These are phyloP conservation scores for Thielaviopsis ethacetica DNA, from an alignment of 2,329 filamentous ascomycete species.

Conservation along the genomic window DNA sequence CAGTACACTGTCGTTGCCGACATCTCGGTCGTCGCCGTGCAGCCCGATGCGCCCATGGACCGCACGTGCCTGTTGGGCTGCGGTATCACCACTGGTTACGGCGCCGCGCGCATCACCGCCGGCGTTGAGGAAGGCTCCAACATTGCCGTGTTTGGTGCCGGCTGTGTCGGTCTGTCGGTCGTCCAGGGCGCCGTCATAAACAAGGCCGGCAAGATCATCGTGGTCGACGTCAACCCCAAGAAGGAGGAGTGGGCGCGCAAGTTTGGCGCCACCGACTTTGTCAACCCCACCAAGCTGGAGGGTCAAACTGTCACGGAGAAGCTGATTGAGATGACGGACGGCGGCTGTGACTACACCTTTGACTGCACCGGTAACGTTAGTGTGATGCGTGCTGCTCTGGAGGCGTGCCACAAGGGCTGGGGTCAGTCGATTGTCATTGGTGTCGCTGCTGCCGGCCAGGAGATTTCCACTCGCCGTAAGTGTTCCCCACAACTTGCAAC, in stretches of 20 bases:
- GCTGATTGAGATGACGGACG: conserved; percentile 93
- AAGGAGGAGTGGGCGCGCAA: conserved; percentile 90
- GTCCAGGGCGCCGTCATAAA: conserved; percentile 85
- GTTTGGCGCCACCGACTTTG: conserved; percentile 93
- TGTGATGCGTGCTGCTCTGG: conserved; percentile 88
- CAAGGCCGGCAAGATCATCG: conserved; percentile 62
- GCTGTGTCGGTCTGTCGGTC: conserved; percentile 88
- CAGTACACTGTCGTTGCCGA: conserved; percentile 98
- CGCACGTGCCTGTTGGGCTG: conserved; percentile 90
- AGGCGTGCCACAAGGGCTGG: conserved; percentile 99
- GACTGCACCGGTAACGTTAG: conserved; percentile 96
- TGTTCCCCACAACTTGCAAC: conserved; percentile 17
- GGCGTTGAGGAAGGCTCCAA: conserved; percentile 80
- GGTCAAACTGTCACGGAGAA: conserved; percentile 76
- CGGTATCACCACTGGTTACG: conserved; percentile 97
- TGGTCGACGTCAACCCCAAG: conserved; percentile 59
- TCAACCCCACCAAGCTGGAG: conserved; percentile 72
- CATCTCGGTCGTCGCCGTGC: conserved; percentile 92
- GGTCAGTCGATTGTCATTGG: conserved; percentile 96
- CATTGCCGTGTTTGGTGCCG: conserved; percentile 84
- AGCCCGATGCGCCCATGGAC: conserved; percentile 83
- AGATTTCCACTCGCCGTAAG: conserved; percentile 86
- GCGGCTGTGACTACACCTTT: conserved; percentile 96
- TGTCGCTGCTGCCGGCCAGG: conserved; percentile 88
- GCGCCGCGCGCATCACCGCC: conserved; percentile 84